Evolutionary conservation across 139 green algal species (phyloP).

Genomic region (Chlamydomonas applanata): DNA sequence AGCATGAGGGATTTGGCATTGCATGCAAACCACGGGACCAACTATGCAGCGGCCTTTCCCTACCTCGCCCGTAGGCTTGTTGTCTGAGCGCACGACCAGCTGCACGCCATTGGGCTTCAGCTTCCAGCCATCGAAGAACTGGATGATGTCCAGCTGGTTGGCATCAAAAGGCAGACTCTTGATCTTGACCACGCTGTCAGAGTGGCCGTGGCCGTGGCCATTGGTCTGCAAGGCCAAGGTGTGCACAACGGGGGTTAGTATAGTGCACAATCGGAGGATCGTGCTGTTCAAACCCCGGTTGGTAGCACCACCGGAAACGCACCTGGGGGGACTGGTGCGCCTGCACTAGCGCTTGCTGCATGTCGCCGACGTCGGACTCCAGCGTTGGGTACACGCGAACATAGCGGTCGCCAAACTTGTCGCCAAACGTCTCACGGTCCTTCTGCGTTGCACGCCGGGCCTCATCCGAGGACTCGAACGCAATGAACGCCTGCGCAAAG

Average conservation of each 20-base stretch:
- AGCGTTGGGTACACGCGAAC: slow-evolving; percentile 68
- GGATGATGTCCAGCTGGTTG: slow-evolving; percentile 59
- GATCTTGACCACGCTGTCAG: slow-evolving; percentile 71
- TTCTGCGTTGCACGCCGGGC: slow-evolving; percentile 59
- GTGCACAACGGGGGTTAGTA: not conserved
- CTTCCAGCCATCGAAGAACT: slow-evolving; percentile 61
- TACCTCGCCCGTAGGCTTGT: slow-evolving; percentile 68
- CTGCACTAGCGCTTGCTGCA: slow-evolving; percentile 45
- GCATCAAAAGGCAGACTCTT: slow-evolving; percentile 70
- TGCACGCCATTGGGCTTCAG: slow-evolving; percentile 67
- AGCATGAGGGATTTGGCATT: too few relatives aligned
- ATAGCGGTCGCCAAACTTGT: slow-evolving; percentile 68
- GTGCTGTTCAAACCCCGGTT: not conserved
- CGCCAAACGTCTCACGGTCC: slow-evolving; percentile 70
- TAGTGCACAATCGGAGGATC: not conserved
- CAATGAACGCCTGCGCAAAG: slow-evolving; percentile 60
- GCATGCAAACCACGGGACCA: not conserved
- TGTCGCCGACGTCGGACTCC: slow-evolving; percentile 58
- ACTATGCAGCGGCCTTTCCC: not conserved
- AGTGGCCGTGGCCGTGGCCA: slow-evolving; percentile 31
- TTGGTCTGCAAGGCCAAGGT: slow-evolving; percentile 12
- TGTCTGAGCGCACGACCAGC: slow-evolving; percentile 60
- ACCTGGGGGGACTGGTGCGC: slow-evolving; percentile 36
- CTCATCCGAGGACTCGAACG: slow-evolving; percentile 57
- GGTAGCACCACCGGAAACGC: not conserved